Conservation (phyloP, 805 yeast genomes). For the Sugiyamaella mastotermitis region DNA sequence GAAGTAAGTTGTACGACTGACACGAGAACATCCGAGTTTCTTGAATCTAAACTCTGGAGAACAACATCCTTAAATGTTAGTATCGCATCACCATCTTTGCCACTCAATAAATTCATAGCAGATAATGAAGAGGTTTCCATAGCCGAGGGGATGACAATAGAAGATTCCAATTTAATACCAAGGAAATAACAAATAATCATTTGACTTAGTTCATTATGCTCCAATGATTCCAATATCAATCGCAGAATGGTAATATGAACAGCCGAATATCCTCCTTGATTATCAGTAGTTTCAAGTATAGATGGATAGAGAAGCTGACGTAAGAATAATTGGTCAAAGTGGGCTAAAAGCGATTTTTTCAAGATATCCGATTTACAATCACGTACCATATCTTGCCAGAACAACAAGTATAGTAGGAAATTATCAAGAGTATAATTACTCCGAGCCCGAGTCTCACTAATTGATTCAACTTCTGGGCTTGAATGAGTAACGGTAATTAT, state of each 20-base stretch:
- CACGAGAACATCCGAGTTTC: too few species aligned
- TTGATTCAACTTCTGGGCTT: neutral
- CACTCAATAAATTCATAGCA: too few species aligned
- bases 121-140: too few species aligned
- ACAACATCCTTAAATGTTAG: too few species aligned
- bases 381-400: conserved; percentile 26
- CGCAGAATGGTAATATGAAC: conserved; percentile 21
- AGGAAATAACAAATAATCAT: conserved; percentile 17
- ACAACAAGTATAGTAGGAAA: conserved; percentile 23
- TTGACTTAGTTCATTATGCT: conserved; percentile 21
- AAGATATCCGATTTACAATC: conserved; percentile 18
- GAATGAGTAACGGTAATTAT: neutral
- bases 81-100: too few species aligned
- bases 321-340: conserved; percentile 24
- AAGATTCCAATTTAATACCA: conserved; percentile 4
- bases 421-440: conserved; percentile 11
- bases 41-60: too few species aligned
- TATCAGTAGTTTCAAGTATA: conserved; percentile 20
- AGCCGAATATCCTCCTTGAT: too few species aligned
- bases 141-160: neutral
- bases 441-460: too few species aligned
- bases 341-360: conserved; percentile 15
- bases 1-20: conserved; percentile 23
- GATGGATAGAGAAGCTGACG: conserved; percentile 26
- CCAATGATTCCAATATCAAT: conserved; percentile 21